Base-by-base conservation (phyloP, 441 rosid genomes). In the Euphorbia corollata region DNA sequence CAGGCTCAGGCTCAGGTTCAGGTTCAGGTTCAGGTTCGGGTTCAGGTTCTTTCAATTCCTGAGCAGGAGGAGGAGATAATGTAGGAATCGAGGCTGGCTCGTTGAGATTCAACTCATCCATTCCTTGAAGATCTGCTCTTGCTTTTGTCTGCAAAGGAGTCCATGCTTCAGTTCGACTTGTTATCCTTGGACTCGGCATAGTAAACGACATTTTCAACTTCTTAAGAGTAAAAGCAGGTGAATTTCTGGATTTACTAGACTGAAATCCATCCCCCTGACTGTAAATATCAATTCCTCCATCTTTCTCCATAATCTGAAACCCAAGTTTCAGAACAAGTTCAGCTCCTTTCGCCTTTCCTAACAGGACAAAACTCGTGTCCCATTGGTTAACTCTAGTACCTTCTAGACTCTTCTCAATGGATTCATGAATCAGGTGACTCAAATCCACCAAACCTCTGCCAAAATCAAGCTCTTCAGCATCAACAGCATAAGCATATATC, bases 331-430 rank as follows among this genome's bases (percentile, higher is more conserved):
- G 75, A 59, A 82, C 76, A 58, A 93, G 79, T 67, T 93, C 97
- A 27, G 96, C 98, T 24, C 97, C 97, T 72, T 85, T 90, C 2
- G 98, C 98, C 74, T 93, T 93, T 15, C 98, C 97, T 39, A 83
- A 83, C 38, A 90, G 84, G 30, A 67, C 79, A 78, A 88, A 93
- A 60, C 78, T 79, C 18, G 78, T 80, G 78, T 93, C 95, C 98
- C 98, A 93, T 64, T 90, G 97, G 63, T 96, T 84, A 75, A 93
- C 80, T 70, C 97, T 78, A 61, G 86, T 70, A 53, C 96, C 98
- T 78, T 86, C 84, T 5, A 43, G 64, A 65, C 78, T 93, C 82
- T 88, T 90, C 83, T 82, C 90, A 71, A 88, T 77, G 5, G 98
- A 90, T 61, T 90, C 96, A 68, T 82, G 89, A 61, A 93, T 85